Evolutionary conservation across 352 stramenopile species (phyloP).

Genomic region (Globisporangium nagaii): DNA sequence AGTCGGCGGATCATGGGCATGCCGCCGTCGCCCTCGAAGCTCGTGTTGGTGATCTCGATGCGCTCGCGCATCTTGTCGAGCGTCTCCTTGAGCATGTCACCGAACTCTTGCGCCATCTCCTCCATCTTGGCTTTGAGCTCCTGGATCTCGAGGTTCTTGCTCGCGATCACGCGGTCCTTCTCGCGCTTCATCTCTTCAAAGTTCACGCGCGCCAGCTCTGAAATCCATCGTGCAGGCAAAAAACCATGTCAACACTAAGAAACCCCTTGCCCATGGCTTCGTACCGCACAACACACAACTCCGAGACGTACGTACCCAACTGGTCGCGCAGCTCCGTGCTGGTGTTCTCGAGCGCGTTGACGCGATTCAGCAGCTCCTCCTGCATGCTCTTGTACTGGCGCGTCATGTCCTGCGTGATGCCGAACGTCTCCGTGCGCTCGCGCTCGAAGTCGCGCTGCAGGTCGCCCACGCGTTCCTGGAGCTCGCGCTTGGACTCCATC

Average conservation of each 20-base stretch:
- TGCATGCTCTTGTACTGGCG: conserved; percentile 97
- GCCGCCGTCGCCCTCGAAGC: conserved; percentile 77
- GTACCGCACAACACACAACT: neutral
- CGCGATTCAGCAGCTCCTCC: conserved; percentile 85
- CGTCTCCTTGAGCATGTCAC: conserved; percentile 93
- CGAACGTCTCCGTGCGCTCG: conserved; percentile 84
- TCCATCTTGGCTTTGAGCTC: conserved; percentile 93
- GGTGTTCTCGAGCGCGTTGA: conserved; percentile 86
- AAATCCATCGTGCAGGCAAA: no score
- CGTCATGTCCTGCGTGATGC: conserved; percentile 95
- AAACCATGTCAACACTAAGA: neutral
- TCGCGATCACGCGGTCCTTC: conserved; percentile 86
- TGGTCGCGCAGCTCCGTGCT: conserved; percentile 92
- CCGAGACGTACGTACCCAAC: conserved; percentile 36
- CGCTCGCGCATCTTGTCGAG: conserved; percentile 93
- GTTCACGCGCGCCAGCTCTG: conserved; percentile 78
- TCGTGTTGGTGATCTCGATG: conserved; percentile 91
- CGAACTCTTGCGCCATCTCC: conserved; percentile 93
- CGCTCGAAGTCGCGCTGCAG: conserved; percentile 85
- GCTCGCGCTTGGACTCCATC: conserved; percentile 84
- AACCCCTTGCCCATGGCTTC: neutral
- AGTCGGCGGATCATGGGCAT: conserved; percentile 78
- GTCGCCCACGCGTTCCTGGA: conserved; percentile 74
- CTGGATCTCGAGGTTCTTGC: conserved; percentile 89
- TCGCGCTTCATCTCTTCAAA: conserved; percentile 89